Base-by-base conservation (phyloP, 306 rosid genomes). In the Fragaria ananassa region DNA sequence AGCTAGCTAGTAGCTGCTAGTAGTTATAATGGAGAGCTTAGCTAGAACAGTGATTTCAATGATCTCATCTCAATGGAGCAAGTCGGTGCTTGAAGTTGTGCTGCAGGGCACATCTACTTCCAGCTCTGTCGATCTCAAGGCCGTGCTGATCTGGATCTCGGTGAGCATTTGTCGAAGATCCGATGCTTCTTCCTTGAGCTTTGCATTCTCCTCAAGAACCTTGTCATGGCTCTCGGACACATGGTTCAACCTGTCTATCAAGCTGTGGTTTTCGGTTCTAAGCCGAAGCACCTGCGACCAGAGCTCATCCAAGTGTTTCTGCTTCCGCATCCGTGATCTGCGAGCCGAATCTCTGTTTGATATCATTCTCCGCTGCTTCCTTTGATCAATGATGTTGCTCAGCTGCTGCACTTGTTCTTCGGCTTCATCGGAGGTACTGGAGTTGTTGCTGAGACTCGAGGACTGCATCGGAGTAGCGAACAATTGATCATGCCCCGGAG, bases 281-380 rank as follows among this genome's bases (percentile, higher is more conserved):
- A 93, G 94, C 29, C 91, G 77, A 3, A 89, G 81, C 35, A 93
- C 93, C 84, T 89, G 98, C 0, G 91, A 89, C 93, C 94, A 90
- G 0, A 93, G 89, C 72, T 93, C 98, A 56, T 90, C 96, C 21
- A 90, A 73, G 78, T 93, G 98, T 44, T 81, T 90, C 65, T 93
- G 98, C 67, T 93, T 93, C 85, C 98, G 81, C 97, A 92, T 92
- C 83, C 97, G 66, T 3, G 97, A 92, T 57, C 97, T 80, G 29
- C 97, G 71, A 3, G 98, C 98, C 0, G 98, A 93, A 81, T 93
- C 98, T 74, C 98, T 56, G 78, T 93, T 93, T 0, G 98, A 93
- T 77, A 93, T 90, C 98, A 93, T 93, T 62, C 98, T 50, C 57
- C 96, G 31, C 76, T 86, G 93, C 70, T 85, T 89, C 85, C 98